Percentiles rank a stretch among this genome's conserved stretches.
These are phyloP conservation scores for Tricholoma furcatifolium DNA, from an alignment of 768 basidiomycete genomes.

Conservation along the genomic window DNA sequence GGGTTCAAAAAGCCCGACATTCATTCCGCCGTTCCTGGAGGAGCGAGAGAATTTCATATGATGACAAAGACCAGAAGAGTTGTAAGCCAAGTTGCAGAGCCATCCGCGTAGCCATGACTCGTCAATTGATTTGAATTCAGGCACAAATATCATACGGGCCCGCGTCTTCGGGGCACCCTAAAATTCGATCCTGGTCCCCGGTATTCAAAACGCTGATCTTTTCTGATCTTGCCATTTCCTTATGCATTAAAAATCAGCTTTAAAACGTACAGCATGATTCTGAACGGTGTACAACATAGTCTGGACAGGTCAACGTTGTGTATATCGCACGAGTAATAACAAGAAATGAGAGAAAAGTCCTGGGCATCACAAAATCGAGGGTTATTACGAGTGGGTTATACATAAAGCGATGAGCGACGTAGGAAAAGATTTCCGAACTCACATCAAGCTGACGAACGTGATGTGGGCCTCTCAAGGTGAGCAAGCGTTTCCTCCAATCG, in stretches of 20 bases:
- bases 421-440: not conserved
- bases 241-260: not conserved
- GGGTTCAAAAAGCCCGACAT: not conserved
- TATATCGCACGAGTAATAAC: not conserved
- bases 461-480: constrained; percentile 35
- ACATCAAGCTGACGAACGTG: constrained; percentile 10
- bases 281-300: not conserved
- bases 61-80: too few species aligned
- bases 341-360: not conserved
- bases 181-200: too few species aligned
- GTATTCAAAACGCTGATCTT: not conserved
- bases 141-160: not conserved
- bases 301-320: not conserved
- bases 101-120: constrained; percentile 8
- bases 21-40: constrained; percentile 6
- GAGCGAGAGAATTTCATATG: not conserved
- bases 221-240: too few species aligned
- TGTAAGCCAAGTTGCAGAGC: not conserved
- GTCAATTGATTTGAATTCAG: constrained; percentile 2
- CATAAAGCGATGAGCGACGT: not conserved
- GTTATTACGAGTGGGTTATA: too few species aligned
- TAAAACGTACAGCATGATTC: not conserved
- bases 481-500: constrained; percentile 57
- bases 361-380: not conserved
- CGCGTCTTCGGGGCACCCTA: not conserved